Evolutionary conservation across 148 eudicot genomes (phyloP).

Genomic region (Spergularia bocconei): DNA sequence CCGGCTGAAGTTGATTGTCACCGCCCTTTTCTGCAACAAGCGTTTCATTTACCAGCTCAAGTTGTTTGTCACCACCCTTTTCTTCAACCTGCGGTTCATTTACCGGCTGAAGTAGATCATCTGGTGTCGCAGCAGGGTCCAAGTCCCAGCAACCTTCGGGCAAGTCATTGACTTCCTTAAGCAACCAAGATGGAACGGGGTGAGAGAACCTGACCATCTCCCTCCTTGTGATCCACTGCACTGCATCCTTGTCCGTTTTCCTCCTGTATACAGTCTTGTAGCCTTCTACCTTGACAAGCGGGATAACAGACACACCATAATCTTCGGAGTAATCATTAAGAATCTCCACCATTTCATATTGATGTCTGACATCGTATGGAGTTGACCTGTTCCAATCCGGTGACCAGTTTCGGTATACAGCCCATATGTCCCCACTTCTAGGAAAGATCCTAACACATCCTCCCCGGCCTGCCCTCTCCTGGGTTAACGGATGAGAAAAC

Average conservation of each 20-base stretch:
- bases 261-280: slow-evolving; percentile 82
- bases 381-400: slow-evolving; percentile 75
- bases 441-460: slow-evolving; percentile 88
- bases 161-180: slow-evolving; percentile 48
- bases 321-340: slow-evolving; percentile 83
- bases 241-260: slow-evolving; percentile 43
- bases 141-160: slow-evolving; percentile 98
- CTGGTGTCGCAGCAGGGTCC: slow-evolving; percentile 96
- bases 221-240: slow-evolving; percentile 69
- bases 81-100: slow-evolving; percentile 32
- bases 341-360: slow-evolving; percentile 95
- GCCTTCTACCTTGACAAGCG: slow-evolving; percentile 66
- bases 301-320: slow-evolving; percentile 62
- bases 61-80: slow-evolving; percentile 23
- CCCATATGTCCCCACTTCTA: slow-evolving; percentile 87
- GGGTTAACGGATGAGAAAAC: slow-evolving; percentile 72
- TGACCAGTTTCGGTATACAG: slow-evolving; percentile 90
- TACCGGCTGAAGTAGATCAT: slow-evolving; percentile 59
- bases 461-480: slow-evolving; percentile 86
- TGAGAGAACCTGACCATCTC: slow-evolving; percentile 96
- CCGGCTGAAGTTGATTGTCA: slow-evolving; percentile 57
- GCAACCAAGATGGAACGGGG: slow-evolving; percentile 80
- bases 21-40: slow-evolving; percentile 30
- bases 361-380: slow-evolving; percentile 75
- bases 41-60: slow-evolving; percentile 35